Conservation (phyloP, 139 green algal genomes). For the Asterochloris erici region DNA sequence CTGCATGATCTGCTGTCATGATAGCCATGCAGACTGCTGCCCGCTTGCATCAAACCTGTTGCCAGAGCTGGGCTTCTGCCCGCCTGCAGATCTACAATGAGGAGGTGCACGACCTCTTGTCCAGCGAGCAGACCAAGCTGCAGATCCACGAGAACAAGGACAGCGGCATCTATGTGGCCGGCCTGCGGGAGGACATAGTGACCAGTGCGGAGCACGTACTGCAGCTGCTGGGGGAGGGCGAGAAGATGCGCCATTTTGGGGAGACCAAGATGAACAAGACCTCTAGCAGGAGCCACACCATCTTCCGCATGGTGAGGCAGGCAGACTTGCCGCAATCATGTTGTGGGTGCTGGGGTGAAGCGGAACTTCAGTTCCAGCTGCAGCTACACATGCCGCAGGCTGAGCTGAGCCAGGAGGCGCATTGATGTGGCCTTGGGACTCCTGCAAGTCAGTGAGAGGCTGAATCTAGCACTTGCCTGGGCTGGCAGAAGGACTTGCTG, state of each 20-base stretch:
- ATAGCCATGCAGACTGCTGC: no score
- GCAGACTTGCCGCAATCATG: no score
- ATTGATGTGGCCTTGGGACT: no score
- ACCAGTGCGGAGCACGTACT: constrained; percentile 76
- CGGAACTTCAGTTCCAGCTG: no score
- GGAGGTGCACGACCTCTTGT: constrained; percentile 93
- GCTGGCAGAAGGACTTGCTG: no score
- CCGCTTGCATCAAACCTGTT: no score
- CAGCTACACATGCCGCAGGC: neutral
- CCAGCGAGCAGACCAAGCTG: constrained; percentile 63
- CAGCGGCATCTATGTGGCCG: constrained; percentile 84
- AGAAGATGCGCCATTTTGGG: constrained; percentile 79
- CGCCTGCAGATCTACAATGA: constrained; percentile 86
- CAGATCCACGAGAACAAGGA: constrained; percentile 82
- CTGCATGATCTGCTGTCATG: no score
- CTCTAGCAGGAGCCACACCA: constrained; percentile 82
- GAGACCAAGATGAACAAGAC: constrained; percentile 97
- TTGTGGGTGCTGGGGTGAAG: no score
- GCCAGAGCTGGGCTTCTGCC: no score
- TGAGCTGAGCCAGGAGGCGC: neutral
- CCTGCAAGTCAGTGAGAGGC: no score
- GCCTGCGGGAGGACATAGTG: constrained; percentile 93
- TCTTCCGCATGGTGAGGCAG: constrained; percentile 92
- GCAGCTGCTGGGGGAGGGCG: constrained; percentile 71
- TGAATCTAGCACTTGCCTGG: no score